Evolutionary conservation across 1,284 basidiomycete species (phyloP), one percentile per base, ranked within the genome.

Genomic region (Fomitopsis pinicola): DNA sequence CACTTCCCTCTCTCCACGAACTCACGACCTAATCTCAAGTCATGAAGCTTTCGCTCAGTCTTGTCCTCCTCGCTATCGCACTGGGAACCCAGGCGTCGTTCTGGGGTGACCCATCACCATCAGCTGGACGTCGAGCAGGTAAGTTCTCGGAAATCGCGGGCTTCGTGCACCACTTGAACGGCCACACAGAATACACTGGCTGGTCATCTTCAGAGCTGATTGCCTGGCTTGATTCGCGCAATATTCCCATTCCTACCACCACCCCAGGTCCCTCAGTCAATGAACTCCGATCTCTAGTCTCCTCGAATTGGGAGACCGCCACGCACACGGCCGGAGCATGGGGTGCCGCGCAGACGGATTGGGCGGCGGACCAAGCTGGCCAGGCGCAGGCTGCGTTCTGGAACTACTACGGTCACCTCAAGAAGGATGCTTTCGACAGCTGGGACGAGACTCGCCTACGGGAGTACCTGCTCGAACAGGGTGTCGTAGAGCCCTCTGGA

Each of bases 401-500:
- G 6, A 61, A 55, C 35, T 55, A 61, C 30, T 70, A 68, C 61
- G 53, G 57, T 12, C 60, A 62, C 53, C 38, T 85, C 59, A 80
- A 83, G 72, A 76, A 81, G 6, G 74, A 79, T n/a, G 72, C 81
- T 2, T 88, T 89, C 61, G 87, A 89, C 58, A 75, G 77, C 5
- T 97, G 94, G 94, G 86, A 91, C 69, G 94, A 97, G 71, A 88
- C 86, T 33, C 82, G 83, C 54, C 79, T 97, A 33, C 84, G 94
- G 67, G 79, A 90, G 66, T 96, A 90, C 76, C 80, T 97, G n/a
- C 83, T 97, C 61, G 85, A 93, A 70, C 88, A 95, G 65, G 94
- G 94, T 52, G 80, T 96, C 63, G 85, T 97, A 52, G 84, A 88
- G 17, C 95, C 95, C 14, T 82, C 83, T 28, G 89, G 91, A 3